These are phyloP conservation scores for Cladosporium oxysporum DNA, from an alignment of 2,329 filamentous ascomycete species.

Conservation along the genomic window DNA sequence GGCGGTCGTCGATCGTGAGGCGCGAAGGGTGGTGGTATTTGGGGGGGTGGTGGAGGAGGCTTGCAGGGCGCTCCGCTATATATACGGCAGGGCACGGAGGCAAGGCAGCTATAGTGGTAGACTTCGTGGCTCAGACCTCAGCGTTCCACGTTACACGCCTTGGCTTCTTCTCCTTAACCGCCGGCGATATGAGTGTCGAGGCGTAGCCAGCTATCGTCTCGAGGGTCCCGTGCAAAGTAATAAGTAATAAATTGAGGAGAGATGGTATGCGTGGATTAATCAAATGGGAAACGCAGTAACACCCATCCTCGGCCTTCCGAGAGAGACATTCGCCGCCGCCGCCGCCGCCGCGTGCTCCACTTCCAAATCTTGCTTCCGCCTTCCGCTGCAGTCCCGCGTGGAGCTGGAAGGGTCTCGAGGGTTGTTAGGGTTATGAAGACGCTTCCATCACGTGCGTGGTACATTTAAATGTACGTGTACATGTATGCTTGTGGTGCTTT, in stretches of 20 bases:
- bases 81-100: conserved; percentile 4
- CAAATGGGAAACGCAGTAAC: background rate
- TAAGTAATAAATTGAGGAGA: background rate
- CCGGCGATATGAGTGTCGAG: background rate
- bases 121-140: conserved; percentile 16
- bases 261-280: background rate
- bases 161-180: conserved; percentile 11
- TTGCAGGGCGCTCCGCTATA: conserved; percentile 2
- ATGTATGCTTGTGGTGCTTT: background rate
- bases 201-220: conserved; percentile 2
- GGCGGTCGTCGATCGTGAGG: conserved; percentile 13
- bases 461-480: background rate
- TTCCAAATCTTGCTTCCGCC: background rate
- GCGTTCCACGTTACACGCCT: background rate
- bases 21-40: background rate
- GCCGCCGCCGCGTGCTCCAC: background rate
- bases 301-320: background rate
- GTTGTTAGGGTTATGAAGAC: background rate
- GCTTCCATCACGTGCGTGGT: background rate
- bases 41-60: background rate
- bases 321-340: conserved; percentile 2
- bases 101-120: background rate
- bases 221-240: background rate
- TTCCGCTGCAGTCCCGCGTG: background rate
- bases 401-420: background rate